Conservation (phyloP, 805 yeast species). For the Saccharomycopsis babjevae region DNA sequence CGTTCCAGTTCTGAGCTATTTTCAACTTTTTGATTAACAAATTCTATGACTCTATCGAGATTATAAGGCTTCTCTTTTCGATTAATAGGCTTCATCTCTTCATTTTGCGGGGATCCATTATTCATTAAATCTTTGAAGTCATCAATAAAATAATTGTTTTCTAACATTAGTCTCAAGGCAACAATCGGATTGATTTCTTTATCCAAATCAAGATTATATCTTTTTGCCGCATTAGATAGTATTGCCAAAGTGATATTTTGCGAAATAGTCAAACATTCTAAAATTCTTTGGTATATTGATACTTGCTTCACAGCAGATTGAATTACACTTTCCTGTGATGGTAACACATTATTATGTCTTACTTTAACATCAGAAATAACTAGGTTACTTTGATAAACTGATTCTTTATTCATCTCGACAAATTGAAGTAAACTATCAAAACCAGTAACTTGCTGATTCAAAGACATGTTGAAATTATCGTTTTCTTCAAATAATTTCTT, state of each 20-base stretch:
- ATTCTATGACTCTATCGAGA: background rate
- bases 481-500: background rate
- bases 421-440: conserved; percentile 19
- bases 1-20: background rate
- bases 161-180: conserved; percentile 30
- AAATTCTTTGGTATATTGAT: conserved; percentile 43
- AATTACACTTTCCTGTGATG: conserved; percentile 40
- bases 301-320: conserved; percentile 48
- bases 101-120: background rate
- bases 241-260: conserved; percentile 30
- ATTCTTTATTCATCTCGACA: conserved; percentile 14
- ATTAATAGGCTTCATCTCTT: background rate
- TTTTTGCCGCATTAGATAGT: conserved; percentile 36
- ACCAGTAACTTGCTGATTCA: conserved; percentile 16
- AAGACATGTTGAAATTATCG: conserved; percentile 20
- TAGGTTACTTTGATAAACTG: conserved; percentile 20
- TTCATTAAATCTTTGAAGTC: conserved; percentile 35
- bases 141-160: conserved; percentile 28
- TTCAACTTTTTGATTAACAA: background rate
- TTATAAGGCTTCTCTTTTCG: background rate
- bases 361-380: conserved; percentile 54
- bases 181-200: conserved; percentile 35
- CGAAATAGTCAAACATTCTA: conserved; percentile 24
- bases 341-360: conserved; percentile 34
- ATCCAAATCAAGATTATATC: conserved; percentile 40